Conservation (phyloP, 2,329 filamentous ascomycete species). For the Emmonsiellopsis sp. region DNA sequence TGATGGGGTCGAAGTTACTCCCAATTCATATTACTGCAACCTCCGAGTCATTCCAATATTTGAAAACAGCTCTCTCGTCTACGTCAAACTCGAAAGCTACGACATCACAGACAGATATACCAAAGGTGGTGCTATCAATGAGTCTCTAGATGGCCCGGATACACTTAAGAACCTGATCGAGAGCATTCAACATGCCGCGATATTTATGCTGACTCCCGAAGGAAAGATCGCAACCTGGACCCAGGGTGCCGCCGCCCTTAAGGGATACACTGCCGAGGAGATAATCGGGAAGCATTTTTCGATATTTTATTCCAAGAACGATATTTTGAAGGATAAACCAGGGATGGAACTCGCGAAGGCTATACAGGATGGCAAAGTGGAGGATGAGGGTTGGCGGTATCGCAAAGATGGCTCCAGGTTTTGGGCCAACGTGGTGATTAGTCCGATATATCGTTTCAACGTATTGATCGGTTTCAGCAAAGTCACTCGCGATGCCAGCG, state of each 20-base stretch:
- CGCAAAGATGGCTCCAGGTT: conserved; percentile 50
- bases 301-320: conserved; percentile 46
- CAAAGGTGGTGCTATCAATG: conserved; percentile 18
- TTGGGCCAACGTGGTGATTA: conserved; percentile 54
- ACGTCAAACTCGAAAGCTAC: conserved; percentile 35
- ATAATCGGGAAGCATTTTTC: conserved; percentile 53
- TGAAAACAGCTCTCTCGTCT: conserved; percentile 30
- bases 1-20: conserved; percentile 19
- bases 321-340: conserved; percentile 43
- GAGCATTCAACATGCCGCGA: conserved; percentile 54
- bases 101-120: conserved; percentile 26
- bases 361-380: conserved; percentile 46
- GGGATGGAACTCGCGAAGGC: conserved; percentile 44
- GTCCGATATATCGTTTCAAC: conserved; percentile 44
- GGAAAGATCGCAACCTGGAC: conserved; percentile 54
- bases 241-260: conserved; percentile 45
- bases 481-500: conserved; percentile 50
- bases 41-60: conserved; percentile 37
- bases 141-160: conserved; percentile 42
- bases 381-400: conserved; percentile 54
- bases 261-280: conserved; percentile 47
- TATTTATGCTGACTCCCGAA: conserved; percentile 51
- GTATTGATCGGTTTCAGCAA: conserved; percentile 51
- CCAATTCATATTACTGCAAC: conserved; percentile 18
- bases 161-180: conserved; percentile 54